A percentile compares a stretch with the other conserved stretches of the same genome.
Evolutionary conservation across 2,329 filamentous ascomycete genomes (phyloP).

Genomic region (Penicillium capsulatum): DNA sequence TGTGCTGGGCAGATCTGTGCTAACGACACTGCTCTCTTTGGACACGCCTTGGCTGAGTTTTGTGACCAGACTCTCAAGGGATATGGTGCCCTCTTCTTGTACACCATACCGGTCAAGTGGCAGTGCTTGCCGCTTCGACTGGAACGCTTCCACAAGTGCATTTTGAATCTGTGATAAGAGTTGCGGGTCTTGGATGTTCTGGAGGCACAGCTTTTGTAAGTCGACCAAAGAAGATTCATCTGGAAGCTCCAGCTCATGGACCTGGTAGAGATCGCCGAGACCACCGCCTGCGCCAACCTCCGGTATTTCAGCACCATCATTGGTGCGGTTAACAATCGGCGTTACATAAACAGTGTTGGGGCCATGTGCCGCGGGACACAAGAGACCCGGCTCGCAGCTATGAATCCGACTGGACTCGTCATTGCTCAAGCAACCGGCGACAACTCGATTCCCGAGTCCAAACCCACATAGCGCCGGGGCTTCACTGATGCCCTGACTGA

Average conservation of each 20-base stretch:
- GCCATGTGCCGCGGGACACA: conserved; percentile 44
- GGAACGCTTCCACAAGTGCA: conserved; percentile 31
- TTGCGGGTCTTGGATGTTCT: conserved; percentile 32
- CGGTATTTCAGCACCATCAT: conserved; percentile 58
- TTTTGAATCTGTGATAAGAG: conserved; percentile 28
- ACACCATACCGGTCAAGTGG: conserved; percentile 38
- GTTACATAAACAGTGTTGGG: conserved; percentile 66
- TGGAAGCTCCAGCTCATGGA: conserved; percentile 61
- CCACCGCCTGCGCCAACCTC: conserved; percentile 79
- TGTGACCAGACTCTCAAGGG: conserved; percentile 34
- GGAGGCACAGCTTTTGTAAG: conserved; percentile 51
- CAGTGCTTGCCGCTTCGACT: conserved; percentile 33
- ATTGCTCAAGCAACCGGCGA: conserved; percentile 67
- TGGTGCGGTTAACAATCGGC: conserved; percentile 65
- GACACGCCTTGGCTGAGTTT: conserved; percentile 28
- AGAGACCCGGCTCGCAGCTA: conserved; percentile 70
- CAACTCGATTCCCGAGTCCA: conserved; percentile 65
- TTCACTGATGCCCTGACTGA: conserved; percentile 49
- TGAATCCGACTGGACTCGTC: conserved; percentile 65
- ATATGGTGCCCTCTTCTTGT: conserved; percentile 35
- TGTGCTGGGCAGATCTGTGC: conserved; percentile 23
- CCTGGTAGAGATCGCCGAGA: conserved; percentile 66
- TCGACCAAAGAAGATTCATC: conserved; percentile 48
- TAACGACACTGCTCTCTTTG: conserved; percentile 1
- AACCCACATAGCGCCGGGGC: conserved; percentile 68